These are phyloP conservation scores for Aspergillus transmontanensis DNA, from an alignment of 2,329 filamentous ascomycete species.

Conservation along the genomic window DNA sequence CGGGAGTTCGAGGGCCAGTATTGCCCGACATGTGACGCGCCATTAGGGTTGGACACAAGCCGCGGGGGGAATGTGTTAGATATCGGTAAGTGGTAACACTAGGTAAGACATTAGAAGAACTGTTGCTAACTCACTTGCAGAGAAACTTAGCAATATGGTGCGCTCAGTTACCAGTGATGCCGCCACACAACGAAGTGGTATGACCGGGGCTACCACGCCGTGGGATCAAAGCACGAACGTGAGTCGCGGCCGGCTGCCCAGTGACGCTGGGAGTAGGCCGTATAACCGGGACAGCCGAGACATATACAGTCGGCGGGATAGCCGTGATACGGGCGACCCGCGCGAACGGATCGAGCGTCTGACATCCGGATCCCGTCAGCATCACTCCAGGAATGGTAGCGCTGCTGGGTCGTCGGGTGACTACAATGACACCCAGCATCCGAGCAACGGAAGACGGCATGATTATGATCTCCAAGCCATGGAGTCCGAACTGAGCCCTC, in stretches of 20 bases:
- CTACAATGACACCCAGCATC: slow-evolving; percentile 75
- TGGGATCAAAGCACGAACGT: slow-evolving; percentile 53
- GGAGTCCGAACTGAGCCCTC: slow-evolving; percentile 79
- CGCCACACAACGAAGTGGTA: slow-evolving; percentile 50
- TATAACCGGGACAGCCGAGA: slow-evolving; percentile 33
- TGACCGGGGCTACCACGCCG: slow-evolving; percentile 59
- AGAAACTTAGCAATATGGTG: slow-evolving; percentile 93
- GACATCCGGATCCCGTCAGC: slow-evolving; percentile 39
- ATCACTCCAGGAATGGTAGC: slow-evolving; percentile 77
- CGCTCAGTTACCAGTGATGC: slow-evolving; percentile 75
- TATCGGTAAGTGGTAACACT: slow-evolving; percentile 64
- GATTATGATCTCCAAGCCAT: slow-evolving; percentile 97
- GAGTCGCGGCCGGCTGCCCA: slow-evolving; percentile 35
- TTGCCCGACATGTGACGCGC: slow-evolving; percentile 91
- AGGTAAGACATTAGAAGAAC: slow-evolving; percentile 5
- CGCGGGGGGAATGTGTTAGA: slow-evolving; percentile 90
- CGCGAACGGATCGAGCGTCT: slow-evolving; percentile 51
- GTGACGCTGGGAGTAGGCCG: slow-evolving; percentile 33
- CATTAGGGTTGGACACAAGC: slow-evolving; percentile 87
- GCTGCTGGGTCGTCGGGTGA: slow-evolving; percentile 74
- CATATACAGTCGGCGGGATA: slow-evolving; percentile 39
- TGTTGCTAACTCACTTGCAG: slow-evolving; percentile 52
- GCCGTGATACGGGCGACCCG: slow-evolving; percentile 43
- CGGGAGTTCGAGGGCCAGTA: slow-evolving; percentile 91
- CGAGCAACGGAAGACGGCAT: slow-evolving; percentile 70